Conservation (phyloP, 2,329 filamentous ascomycete genomes). For the Trichoderma koningii region DNA sequence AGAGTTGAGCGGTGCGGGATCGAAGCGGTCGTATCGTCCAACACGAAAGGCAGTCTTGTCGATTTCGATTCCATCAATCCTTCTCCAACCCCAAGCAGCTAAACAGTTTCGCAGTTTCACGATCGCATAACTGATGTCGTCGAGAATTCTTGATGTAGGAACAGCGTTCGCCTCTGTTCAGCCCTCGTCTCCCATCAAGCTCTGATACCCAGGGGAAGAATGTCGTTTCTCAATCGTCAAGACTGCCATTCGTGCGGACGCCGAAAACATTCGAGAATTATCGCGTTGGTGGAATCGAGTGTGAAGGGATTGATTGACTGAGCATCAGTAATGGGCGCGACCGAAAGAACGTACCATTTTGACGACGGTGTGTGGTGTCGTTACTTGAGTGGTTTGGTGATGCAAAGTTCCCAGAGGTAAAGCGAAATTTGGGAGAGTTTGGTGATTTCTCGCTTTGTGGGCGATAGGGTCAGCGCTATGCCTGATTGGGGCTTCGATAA, state of each 20-base stretch:
- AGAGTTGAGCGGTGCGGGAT: slow-evolving; percentile 8
- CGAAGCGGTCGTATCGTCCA: slow-evolving; percentile 26
- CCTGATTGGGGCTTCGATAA: slow-evolving; percentile 36
- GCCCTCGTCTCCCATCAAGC: background rate
- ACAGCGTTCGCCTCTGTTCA: background rate
- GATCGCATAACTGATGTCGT: background rate
- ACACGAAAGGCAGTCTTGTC: slow-evolving; percentile 30
- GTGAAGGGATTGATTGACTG: slow-evolving; percentile 26
- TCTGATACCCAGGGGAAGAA: background rate
- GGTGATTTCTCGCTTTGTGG: slow-evolving; percentile 50
- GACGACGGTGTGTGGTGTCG: slow-evolving; percentile 50
- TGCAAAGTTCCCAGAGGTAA: slow-evolving; percentile 43
- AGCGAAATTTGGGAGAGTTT: slow-evolving; percentile 47
- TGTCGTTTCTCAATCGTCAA: slow-evolving; percentile 22
- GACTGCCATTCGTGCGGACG: slow-evolving; percentile 40
- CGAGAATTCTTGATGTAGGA: background rate
- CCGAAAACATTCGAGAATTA: slow-evolving; percentile 31
- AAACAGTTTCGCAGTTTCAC: background rate
- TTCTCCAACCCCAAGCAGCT: background rate
- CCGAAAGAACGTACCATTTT: slow-evolving; percentile 49
- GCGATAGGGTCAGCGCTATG: slow-evolving; percentile 45
- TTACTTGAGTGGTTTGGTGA: slow-evolving; percentile 47
- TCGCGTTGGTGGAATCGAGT: slow-evolving; percentile 18
- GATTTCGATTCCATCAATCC: background rate
- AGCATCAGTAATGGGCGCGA: slow-evolving; percentile 18